phyloP scores from a whole-genome alignment of 306 rosid genomes.

The Sindora glabra region DNA sequence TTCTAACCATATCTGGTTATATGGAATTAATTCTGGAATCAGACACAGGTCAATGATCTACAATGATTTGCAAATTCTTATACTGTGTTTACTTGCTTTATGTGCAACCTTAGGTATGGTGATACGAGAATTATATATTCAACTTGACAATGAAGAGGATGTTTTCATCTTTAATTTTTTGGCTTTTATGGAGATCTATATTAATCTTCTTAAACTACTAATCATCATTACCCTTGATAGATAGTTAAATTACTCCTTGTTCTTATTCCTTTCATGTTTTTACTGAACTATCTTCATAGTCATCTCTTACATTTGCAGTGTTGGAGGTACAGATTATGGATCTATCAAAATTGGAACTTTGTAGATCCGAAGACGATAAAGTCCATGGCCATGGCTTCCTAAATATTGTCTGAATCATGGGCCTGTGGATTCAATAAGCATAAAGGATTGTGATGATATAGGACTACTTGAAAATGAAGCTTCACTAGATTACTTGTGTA shows the following conservation, averaged over 20 bases:
- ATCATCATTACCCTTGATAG: background rate
- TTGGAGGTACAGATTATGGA: conserved; percentile 63
- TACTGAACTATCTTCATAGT: background rate
- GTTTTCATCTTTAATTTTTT: background rate
- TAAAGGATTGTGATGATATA: conserved; percentile 47
- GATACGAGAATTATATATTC: background rate
- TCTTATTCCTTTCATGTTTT: background rate
- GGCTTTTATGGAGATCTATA: background rate
- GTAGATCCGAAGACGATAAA: conserved; percentile 85
- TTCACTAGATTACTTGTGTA: conserved; percentile 68
- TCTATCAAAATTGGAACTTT: conserved; percentile 24
- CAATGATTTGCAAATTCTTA: background rate
- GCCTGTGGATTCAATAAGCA: conserved; percentile 37
- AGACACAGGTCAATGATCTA: conserved; percentile 61
- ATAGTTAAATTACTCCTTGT: background rate
- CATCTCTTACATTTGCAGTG: conserved; percentile 24
- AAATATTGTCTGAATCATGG: conserved; percentile 35
- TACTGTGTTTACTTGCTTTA: background rate
- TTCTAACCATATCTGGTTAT: conserved; percentile 68
- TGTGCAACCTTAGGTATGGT: background rate
- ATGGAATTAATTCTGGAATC: conserved; percentile 99
- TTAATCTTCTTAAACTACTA: background rate
- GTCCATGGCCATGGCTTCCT: conserved; percentile 58
- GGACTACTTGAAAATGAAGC: conserved; percentile 73
- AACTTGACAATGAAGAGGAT: background rate